A percentile compares a stretch with the other conserved stretches of the same genome.
Evolutionary conservation across 345 rosid species (phyloP).

Genomic region (Lenwebbia sp.): DNA sequence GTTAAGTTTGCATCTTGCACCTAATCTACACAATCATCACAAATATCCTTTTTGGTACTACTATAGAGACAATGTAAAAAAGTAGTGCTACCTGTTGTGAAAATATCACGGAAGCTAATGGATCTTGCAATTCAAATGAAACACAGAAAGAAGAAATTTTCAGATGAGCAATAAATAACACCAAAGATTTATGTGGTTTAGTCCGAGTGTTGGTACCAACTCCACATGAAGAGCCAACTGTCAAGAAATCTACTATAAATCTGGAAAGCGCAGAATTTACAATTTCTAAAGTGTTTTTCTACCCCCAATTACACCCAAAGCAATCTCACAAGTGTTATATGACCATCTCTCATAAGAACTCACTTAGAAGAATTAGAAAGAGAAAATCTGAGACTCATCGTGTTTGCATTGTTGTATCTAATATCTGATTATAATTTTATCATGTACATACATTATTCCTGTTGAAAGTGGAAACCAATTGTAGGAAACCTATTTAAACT

Average conservation of each 20-base stretch:
- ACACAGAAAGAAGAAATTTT: too few species aligned
- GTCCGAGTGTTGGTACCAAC: too few species aligned
- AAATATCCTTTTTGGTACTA: too few species aligned
- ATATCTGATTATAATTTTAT: neutral
- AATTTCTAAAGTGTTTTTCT: neutral
- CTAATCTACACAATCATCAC: too few species aligned
- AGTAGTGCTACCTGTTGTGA: too few species aligned
- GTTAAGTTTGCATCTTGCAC: too few species aligned
- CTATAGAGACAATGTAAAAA: too few species aligned
- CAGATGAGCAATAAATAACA: too few species aligned
- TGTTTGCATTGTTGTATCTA: neutral
- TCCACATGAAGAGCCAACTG: too few species aligned
- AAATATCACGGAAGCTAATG: too few species aligned
- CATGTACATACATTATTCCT: neutral
- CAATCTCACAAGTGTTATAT: neutral
- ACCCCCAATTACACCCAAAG: neutral
- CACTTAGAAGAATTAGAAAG: neutral
- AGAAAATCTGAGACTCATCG: neutral
- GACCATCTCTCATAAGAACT: neutral
- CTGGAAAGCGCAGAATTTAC: neutral
- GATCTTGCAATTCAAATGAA: too few species aligned
- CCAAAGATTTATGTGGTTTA: too few species aligned
- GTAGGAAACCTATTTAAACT: neutral
- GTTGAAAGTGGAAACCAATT: neutral
- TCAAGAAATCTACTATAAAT: neutral